phyloP scores from a whole-genome alignment of 345 rosid species.

The Bruguiera gymnorhiza region DNA sequence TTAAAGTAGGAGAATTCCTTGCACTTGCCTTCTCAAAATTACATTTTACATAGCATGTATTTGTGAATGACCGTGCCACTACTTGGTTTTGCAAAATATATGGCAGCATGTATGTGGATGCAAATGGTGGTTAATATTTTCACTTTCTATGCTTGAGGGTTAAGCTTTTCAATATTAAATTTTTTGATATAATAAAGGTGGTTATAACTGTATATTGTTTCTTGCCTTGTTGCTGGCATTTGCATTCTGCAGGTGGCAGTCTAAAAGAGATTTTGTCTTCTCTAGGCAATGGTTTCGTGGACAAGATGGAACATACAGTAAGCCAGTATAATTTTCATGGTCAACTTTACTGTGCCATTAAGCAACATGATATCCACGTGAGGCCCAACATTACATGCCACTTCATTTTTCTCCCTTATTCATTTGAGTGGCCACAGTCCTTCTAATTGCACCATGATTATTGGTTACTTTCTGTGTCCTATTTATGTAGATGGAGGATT shows the following conservation, averaged over 20 bases:
- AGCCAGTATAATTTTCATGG: constrained; percentile 29
- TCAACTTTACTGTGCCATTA: constrained; percentile 9
- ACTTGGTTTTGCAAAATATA: background rate
- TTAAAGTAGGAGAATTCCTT: background rate
- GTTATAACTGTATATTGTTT: constrained; percentile 9
- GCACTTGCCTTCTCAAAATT: background rate
- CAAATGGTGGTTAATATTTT: too few relatives aligned
- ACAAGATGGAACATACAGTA: constrained; percentile 97
- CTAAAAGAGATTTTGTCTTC: constrained; percentile 88
- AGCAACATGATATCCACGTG: background rate
- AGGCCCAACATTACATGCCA: background rate
- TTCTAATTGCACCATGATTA: background rate
- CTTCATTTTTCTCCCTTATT: constrained; percentile 4
- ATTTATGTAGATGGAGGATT: background rate
- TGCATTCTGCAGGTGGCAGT: constrained; percentile 73
- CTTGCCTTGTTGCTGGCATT: constrained; percentile 2
- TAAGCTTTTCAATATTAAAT: background rate
- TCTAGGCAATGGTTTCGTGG: constrained; percentile 96
- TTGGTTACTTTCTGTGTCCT: background rate
- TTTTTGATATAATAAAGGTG: background rate
- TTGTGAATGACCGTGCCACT: background rate
- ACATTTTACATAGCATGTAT: background rate
- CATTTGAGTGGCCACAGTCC: background rate
- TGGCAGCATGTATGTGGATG: too few relatives aligned
- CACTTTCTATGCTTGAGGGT: too few relatives aligned